Evolutionary conservation across 208 protist species (phyloP).

Genomic region (Trichomonas gallinae): DNA sequence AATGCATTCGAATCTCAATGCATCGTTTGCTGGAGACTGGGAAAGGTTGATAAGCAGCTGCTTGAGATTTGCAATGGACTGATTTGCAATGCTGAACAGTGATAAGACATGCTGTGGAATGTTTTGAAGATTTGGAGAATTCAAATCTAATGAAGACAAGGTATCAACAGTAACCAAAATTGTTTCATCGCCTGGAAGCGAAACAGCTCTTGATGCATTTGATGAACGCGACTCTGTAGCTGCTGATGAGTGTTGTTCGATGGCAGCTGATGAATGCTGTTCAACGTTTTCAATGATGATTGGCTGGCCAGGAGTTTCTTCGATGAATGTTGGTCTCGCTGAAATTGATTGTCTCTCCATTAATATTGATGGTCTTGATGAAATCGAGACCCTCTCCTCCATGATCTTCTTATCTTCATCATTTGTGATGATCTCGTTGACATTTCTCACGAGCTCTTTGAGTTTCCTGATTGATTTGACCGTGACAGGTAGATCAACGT

Average conservation of each 20-base stretch:
- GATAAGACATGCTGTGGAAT: neutral
- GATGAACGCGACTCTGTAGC: too few species aligned
- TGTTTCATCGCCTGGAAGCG: neutral
- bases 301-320: too few species aligned
- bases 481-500: neutral
- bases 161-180: neutral
- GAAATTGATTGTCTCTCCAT: neutral
- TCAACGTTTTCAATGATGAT: too few species aligned
- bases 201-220: too few species aligned
- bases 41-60: neutral
- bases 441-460: neutral
- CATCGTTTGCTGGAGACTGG: neutral
- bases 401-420: neutral
- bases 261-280: too few species aligned
- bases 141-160: neutral
- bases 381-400: neutral
- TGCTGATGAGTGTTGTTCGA: too few species aligned
- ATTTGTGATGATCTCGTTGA: neutral
- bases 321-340: neutral
- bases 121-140: neutral
- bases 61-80: neutral
- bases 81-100: neutral
- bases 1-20: neutral
- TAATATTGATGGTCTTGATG: neutral
- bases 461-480: neutral